phyloP scores from a whole-genome alignment of 495 filamentous ascomycete species.

The Podospora tetraspora region DNA sequence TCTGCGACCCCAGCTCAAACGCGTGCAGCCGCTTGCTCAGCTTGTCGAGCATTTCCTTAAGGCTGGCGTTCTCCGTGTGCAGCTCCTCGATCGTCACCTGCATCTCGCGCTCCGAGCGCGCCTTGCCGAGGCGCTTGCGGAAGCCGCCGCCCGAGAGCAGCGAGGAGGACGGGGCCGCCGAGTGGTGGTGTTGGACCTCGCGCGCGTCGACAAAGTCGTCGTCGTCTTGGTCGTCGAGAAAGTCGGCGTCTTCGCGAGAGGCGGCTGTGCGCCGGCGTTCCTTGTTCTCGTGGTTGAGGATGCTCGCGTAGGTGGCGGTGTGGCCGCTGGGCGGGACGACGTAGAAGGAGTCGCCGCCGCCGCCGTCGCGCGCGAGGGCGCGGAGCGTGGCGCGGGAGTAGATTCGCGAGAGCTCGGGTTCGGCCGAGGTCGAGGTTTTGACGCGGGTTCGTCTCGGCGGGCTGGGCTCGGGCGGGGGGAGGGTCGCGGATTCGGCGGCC shows the following conservation, averaged over 20 bases:
- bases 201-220: conserved; percentile 83
- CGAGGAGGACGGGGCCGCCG: conserved; percentile 16
- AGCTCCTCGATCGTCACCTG: conserved; percentile 72
- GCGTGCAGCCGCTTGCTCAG: conserved; percentile 72
- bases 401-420: conserved; percentile 69
- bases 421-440: conserved; percentile 38
- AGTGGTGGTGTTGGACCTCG: conserved; percentile 50
- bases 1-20: conserved; percentile 82
- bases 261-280: conserved; percentile 50
- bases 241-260: conserved; percentile 29
- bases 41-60: conserved; percentile 70
- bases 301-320: conserved; percentile 82
- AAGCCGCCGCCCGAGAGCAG: conserved; percentile 27
- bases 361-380: conserved; percentile 47
- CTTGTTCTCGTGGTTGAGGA: conserved; percentile 67
- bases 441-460: conserved; percentile 38
- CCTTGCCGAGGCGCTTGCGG: conserved; percentile 15
- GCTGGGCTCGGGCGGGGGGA: conserved; percentile 26
- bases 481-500: conserved; percentile 19
- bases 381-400: conserved; percentile 77
- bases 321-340: conserved; percentile 88
- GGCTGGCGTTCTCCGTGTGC: conserved; percentile 68
- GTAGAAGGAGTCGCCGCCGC: conserved; percentile 78
- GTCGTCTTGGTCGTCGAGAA: conserved; percentile 45
- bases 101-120: conserved; percentile 32